Percentiles rank a stretch among this genome's conserved stretches.
Evolutionary conservation across 2,329 filamentous ascomycete species (phyloP).

Genomic region (Microdochium bolleyi): DNA sequence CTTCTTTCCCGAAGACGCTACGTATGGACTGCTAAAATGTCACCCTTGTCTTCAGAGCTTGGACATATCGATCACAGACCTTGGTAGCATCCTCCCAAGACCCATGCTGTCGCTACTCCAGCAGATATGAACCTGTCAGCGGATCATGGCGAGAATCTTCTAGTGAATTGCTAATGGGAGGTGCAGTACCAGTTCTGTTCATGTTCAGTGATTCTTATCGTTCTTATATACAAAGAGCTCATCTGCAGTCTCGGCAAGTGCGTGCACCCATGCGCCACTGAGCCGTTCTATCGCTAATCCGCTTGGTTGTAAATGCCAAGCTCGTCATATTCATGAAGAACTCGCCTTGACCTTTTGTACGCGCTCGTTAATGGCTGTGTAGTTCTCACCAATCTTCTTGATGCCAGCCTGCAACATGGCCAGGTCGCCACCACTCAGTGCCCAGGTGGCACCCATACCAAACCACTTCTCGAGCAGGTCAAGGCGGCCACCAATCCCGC

Average conservation of each 20-base stretch:
- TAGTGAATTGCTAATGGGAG: too few species aligned
- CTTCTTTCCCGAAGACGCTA: too few species aligned
- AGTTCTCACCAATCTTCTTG: constrained; percentile 22
- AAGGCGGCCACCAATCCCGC: constrained; percentile 22
- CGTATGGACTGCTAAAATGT: too few species aligned
- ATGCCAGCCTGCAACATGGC: constrained; percentile 25
- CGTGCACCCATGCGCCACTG: too few species aligned
- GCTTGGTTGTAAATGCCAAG: not conserved
- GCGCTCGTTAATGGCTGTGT: constrained; percentile 13
- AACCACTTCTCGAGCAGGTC: constrained; percentile 29
- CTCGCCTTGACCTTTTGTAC: constrained; percentile 1
- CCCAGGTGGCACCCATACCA: constrained; percentile 26
- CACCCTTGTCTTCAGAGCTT: not conserved
- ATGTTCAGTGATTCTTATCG: too few species aligned
- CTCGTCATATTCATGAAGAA: not conserved
- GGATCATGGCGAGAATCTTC: too few species aligned
- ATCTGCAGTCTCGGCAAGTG: too few species aligned
- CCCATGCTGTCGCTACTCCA: too few species aligned
- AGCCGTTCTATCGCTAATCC: not conserved
- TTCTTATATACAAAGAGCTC: not conserved
- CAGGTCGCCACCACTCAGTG: constrained; percentile 24
- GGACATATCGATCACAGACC: not conserved
- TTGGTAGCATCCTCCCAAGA: too few species aligned
- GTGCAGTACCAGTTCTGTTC: too few species aligned
- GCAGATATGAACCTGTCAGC: too few species aligned